Base-by-base conservation (phyloP, 108 stramenopile species). In the Thalassiosira profunda region DNA sequence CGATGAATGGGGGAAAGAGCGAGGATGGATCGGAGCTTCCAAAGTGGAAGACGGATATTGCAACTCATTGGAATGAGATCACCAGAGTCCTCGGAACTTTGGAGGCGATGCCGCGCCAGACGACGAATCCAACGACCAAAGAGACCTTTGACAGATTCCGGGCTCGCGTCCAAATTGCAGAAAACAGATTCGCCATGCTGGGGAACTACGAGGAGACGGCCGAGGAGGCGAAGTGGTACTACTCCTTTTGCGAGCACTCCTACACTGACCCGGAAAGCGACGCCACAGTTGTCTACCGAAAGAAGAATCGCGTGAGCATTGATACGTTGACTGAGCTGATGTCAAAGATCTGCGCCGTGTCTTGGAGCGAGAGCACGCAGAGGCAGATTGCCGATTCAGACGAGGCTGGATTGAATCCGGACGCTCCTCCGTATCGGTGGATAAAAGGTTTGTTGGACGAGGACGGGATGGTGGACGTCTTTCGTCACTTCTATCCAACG, bases 391-490 rank as follows among this genome's bases (percentile, higher is more conserved):
- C 85, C 2, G 62, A 81, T 12, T 81, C 82, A 4, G 70, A 78
- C 0, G 74, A 65, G 18, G 84, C 83, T 25, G 68, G 58, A 9
- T 63, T 76, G 30, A 84, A 78, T 46, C 64, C 73, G 25, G 76
- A 72, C 21, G 70, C 86, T 0, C 90, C 92, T 0, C 56, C 89
- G 0, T 70, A 77, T 8, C 12, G 67, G 33, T 95, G 94, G 94
- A 73, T 95, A 47, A 82, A 84, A 41, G 11, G 18, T 21, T 30
- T 93, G 2, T 17, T 92, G 34, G 67, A 84, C 14, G 76, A 88
- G 41, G 93, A 96, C 72, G 70, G 52, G 8, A 97, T 97, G 96
- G 86, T 93, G 7, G 96, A 97, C 66, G 66, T 85, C 0, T 94
- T 96, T 65, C 79, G 94, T 4, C 62, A 84, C 57, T 82, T 86